phyloP scores from a whole-genome alignment of 202 grass and related monocot species.

The Saccharum hybrid region DNA sequence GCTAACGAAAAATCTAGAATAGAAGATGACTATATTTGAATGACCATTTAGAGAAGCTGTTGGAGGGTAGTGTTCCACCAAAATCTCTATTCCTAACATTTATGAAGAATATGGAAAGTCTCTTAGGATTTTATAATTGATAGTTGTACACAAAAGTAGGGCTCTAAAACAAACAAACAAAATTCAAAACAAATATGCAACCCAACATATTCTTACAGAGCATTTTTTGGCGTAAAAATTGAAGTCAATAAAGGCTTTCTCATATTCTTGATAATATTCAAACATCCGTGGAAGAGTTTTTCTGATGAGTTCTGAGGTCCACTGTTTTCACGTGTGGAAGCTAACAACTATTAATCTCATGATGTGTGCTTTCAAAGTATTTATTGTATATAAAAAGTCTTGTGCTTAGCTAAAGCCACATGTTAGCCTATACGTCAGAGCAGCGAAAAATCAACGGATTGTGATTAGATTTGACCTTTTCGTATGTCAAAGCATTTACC shows the following conservation, averaged over 20 bases:
- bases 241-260: background rate
- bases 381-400: too few relatives aligned
- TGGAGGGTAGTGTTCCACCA: too few relatives aligned
- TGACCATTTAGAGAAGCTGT: too few relatives aligned
- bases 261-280: background rate
- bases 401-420: background rate
- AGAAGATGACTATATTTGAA: too few relatives aligned
- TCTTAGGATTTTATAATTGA: too few relatives aligned
- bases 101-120: too few relatives aligned
- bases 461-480: background rate
- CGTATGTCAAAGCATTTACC: background rate
- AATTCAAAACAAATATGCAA: too few relatives aligned
- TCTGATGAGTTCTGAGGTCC: background rate
- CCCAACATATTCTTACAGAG: background rate
- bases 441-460: background rate
- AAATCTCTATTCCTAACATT: too few relatives aligned
- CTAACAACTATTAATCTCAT: background rate
- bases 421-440: background rate
- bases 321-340: background rate
- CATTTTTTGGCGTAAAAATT: background rate
- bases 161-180: too few relatives aligned
- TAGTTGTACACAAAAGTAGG: too few relatives aligned
- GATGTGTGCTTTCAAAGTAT: background rate
- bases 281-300: background rate
- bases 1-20: too few relatives aligned